Evolutionary conservation across 768 basidiomycete genomes (phyloP), one percentile per base, ranked within the genome.

Genomic region (Dioszegia crocea): DNA sequence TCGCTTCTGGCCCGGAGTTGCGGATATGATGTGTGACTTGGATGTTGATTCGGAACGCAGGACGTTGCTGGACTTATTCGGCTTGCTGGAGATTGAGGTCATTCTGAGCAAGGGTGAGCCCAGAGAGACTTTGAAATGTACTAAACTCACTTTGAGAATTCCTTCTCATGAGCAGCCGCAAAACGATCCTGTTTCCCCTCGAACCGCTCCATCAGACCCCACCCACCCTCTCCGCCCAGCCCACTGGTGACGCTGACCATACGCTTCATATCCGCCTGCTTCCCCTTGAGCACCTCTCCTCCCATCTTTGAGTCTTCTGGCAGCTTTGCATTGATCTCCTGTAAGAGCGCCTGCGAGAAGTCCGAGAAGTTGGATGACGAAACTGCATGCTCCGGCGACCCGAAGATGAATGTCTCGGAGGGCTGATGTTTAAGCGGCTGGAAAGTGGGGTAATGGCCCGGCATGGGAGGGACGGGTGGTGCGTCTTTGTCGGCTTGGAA

Each of bases 261-360:
- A 30, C 65, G 62, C 38, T 38, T 56, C 6, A 68, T 52, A 44
- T 71, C 65, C 3, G 71, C 64, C 17, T 61, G 58, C 31, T 66
- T 60, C 0, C 73, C 71, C 53, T 68, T 70, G 26, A 73, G 53
- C 40, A 68, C 46, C 54, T 73, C 71, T 27, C 60, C 55, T 5
- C 59, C 69, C 27, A 45, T 57, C 10, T 58, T 47, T 3, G 68
- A 61, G 10, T 54, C 56, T 6, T 62, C 65, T 8, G 57, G 61
- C 30, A 76, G 38, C 53, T 69, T 69, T 1, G 64, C 57, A 54
- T 76, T 74, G 67, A 76, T 74, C 61, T 73, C 67, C 30, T 54
- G 58, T 52, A 76, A 46, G 2, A 76, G 48, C 6, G 57, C 63
- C 51, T 68, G 52, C 6, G 68, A 73, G 0, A 70, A 69, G 16